These are phyloP conservation scores for Lizanozyma gosingica DNA, from an alignment of 1,139 yeast species.

Conservation along the genomic window DNA sequence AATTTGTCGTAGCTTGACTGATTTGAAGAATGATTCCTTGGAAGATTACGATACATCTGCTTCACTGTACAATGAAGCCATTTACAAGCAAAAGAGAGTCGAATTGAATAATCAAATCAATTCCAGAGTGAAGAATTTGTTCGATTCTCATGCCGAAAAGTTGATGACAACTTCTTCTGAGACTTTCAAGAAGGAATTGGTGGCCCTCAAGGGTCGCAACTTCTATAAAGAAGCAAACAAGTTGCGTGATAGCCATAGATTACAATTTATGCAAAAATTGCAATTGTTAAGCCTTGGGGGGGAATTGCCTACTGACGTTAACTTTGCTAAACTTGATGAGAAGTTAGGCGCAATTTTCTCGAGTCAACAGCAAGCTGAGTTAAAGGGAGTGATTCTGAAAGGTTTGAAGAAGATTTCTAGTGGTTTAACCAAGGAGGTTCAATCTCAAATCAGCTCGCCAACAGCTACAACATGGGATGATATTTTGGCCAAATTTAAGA, in stretches of 20 bases:
- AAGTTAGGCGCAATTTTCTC: slow-evolving; percentile 18
- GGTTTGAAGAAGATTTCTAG: slow-evolving; percentile 30
- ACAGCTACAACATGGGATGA: slow-evolving; percentile 53
- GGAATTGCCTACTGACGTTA: slow-evolving; percentile 10
- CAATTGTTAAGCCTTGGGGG: slow-evolving; percentile 13
- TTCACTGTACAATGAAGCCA: slow-evolving; percentile 57
- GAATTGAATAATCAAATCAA: slow-evolving; percentile 41
- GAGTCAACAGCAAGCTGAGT: slow-evolving; percentile 39
- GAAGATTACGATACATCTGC: slow-evolving; percentile 59
- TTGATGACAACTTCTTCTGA: slow-evolving; percentile 13
- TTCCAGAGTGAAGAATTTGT: slow-evolving; percentile 32
- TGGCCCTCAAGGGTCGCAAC: slow-evolving; percentile 2
- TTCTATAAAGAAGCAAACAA: background rate
- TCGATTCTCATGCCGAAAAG: slow-evolving; percentile 22
- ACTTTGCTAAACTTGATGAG: slow-evolving; percentile 11
- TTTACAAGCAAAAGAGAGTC: slow-evolving; percentile 53
- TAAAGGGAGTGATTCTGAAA: slow-evolving; percentile 27
- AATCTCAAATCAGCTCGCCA: slow-evolving; percentile 36
- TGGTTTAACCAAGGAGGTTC: slow-evolving; percentile 30
- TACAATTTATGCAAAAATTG: background rate
- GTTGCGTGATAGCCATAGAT: background rate
- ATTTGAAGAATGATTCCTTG: slow-evolving; percentile 37
- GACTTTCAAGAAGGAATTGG: slow-evolving; percentile 13
- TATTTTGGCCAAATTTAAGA: slow-evolving; percentile 39
- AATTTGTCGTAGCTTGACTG: slow-evolving; percentile 32